Percentiles rank a stretch among this genome's conserved stretches.
phyloP scores from a whole-genome alignment of 768 basidiomycete genomes.

The Paxillus ammoniavirescens region DNA sequence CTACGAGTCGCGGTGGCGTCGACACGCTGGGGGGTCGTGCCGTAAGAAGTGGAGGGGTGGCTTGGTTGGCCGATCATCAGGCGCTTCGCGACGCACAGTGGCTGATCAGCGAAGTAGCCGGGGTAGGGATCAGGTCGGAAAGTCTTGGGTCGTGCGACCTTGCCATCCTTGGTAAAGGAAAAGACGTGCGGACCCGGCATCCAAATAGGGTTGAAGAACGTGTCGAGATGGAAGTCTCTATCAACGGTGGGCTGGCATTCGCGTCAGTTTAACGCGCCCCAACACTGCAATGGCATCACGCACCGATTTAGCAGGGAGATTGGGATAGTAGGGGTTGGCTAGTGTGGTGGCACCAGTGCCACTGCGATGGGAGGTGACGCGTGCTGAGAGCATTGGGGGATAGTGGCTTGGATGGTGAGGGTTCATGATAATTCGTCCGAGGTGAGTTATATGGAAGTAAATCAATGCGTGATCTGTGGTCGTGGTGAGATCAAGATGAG shows the following conservation, averaged over 20 bases:
- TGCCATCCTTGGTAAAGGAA: conserved; percentile 18
- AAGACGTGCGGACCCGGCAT: conserved; percentile 24
- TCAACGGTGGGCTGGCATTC: background rate
- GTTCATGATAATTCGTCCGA: background rate
- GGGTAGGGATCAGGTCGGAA: background rate
- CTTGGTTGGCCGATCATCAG: background rate
- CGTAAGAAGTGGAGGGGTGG: background rate
- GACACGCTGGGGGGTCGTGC: background rate
- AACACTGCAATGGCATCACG: background rate
- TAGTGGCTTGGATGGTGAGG: background rate
- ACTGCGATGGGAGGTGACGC: background rate
- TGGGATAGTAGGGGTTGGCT: background rate
- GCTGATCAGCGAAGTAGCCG: background rate
- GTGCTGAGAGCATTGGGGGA: background rate
- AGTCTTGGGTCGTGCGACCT: conserved; percentile 8
- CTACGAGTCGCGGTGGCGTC: background rate
- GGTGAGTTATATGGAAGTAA: background rate
- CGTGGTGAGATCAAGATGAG: too few relatives aligned
- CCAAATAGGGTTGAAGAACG: conserved; percentile 43
- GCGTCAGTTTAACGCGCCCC: background rate
- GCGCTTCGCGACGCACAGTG: background rate
- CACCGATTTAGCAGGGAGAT: background rate
- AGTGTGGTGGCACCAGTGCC: background rate
- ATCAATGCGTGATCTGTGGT: background rate
- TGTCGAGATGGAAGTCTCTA: conserved; percentile 50